Evolutionary conservation across 768 basidiomycete species (phyloP), one percentile per base, ranked within the genome.

Genomic region (Lentinula guzmanii): DNA sequence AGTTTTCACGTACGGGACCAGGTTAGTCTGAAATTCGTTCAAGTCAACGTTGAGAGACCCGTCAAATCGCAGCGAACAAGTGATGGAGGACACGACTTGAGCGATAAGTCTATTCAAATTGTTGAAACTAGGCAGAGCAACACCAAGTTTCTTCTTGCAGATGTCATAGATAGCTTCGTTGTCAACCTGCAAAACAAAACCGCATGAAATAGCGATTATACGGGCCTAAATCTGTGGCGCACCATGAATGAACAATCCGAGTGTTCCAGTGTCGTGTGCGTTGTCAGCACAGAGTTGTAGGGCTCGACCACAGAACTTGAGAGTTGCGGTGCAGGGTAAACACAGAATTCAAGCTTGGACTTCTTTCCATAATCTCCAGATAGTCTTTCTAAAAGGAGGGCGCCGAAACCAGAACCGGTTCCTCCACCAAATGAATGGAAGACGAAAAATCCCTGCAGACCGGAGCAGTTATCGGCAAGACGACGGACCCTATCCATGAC

Each of bases 341-440:
- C 93, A 66, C 92, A 90, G 81, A 98, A 98, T 76, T 99, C 95
- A 65, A 98, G 86, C 82, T 98, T 98, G 60, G 92, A 95, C 79
- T 98, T 99, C 79, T 98, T 99, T 73, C 96, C 96, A 68, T 97
- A 99, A 75, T 99, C 96, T 62, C 90, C 90, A 16, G 95, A 95
- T 57, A 99, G 86, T 66, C 91, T 87, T 78, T 98, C 96, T 62
- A 99, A 86, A 57, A 98, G 85, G 66, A 98, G 86, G 56, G 96
- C 95, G 69, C 96, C 96, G 72, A 99, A 96, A 66, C 96, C 96
- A 62, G 96, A 99, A 64, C 96, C 96, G 65, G 96, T 98, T 76
- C 96, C 96, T 71, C 96, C 96, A 74, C 96, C 96, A 75, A 99
- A 98, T 53, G 96, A 99, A 82, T 98, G 96, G 88, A 98, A 98